A percentile compares a stretch with the other conserved stretches of the same genome.
phyloP scores from a whole-genome alignment of 140 eudicot species.

The Cichorium intybus region DNA sequence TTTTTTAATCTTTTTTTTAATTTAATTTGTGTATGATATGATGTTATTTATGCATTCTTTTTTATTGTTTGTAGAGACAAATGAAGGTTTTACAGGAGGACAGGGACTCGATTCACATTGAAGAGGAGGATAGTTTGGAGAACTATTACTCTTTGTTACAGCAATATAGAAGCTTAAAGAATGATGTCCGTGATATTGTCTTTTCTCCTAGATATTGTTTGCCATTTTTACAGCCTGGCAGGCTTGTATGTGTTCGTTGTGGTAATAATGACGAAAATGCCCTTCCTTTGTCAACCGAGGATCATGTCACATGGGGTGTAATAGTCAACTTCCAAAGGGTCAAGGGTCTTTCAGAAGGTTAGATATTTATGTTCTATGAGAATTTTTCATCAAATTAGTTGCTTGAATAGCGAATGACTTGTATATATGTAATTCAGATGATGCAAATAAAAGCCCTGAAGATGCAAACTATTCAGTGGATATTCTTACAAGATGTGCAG shows the following conservation, averaged over 20 bases:
- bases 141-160: conserved; percentile 72
- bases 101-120: conserved; percentile 76
- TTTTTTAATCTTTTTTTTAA: background rate
- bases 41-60: background rate
- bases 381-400: background rate
- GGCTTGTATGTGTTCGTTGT: conserved; percentile 77
- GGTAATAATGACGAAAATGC: conserved; percentile 44
- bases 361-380: conserved; percentile 8
- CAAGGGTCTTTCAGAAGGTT: conserved; percentile 80
- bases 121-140: conserved; percentile 89
- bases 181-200: conserved; percentile 81
- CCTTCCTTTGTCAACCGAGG: conserved; percentile 68
- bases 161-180: conserved; percentile 72
- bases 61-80: conserved; percentile 60
- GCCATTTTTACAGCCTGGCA: conserved; percentile 97
- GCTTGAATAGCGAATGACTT: background rate
- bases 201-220: conserved; percentile 84
- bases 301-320: conserved; percentile 91
- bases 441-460: conserved; percentile 78
- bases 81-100: conserved; percentile 76
- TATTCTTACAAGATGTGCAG: conserved; percentile 78
- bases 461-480: conserved; percentile 86
- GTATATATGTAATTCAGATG: conserved; percentile 50
- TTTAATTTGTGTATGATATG: background rate
- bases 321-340: conserved; percentile 84